Conservation (phyloP, 2,329 filamentous ascomycete species). For the Colletotrichum shisoi region DNA sequence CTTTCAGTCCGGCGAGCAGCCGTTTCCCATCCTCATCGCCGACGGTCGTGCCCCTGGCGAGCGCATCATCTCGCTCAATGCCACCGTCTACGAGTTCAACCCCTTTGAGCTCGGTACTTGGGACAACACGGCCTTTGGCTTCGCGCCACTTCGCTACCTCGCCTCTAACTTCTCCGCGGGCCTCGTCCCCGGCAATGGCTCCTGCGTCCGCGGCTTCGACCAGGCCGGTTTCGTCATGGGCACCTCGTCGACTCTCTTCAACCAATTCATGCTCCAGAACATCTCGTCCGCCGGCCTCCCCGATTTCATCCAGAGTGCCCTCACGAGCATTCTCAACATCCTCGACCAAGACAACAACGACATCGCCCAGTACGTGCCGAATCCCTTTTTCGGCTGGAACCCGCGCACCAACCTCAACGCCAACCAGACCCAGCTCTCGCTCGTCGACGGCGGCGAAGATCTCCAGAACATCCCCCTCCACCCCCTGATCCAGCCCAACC, state of each 20-base stretch:
- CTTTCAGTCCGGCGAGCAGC: slow-evolving; percentile 54
- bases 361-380: slow-evolving; percentile 74
- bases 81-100: slow-evolving; percentile 70
- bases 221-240: slow-evolving; percentile 83
- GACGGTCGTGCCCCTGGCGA: slow-evolving; percentile 57
- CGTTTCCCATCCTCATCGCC: slow-evolving; percentile 60
- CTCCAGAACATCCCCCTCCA: slow-evolving; percentile 81
- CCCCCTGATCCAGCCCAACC: slow-evolving; percentile 65
- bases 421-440: slow-evolving; percentile 64
- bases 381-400: slow-evolving; percentile 64
- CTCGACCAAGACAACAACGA: slow-evolving; percentile 72
- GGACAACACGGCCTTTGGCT: slow-evolving; percentile 67
- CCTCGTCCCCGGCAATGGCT: slow-evolving; percentile 53
- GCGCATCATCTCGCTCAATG: slow-evolving; percentile 59
- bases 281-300: slow-evolving; percentile 45
- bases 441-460: slow-evolving; percentile 85
- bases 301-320: slow-evolving; percentile 52
- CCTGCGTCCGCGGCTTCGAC: slow-evolving; percentile 71
- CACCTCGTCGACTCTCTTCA: slow-evolving; percentile 83
- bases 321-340: slow-evolving; percentile 59
- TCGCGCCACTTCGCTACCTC: slow-evolving; percentile 66
- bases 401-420: slow-evolving; percentile 51
- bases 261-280: slow-evolving; percentile 74
- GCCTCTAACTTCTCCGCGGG: slow-evolving; percentile 66
- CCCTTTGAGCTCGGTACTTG: slow-evolving; percentile 73